Evolutionary conservation across 129 eudicot genomes (phyloP), one percentile per base, ranked within the genome.

Genomic region (Sambucus nigra): DNA sequence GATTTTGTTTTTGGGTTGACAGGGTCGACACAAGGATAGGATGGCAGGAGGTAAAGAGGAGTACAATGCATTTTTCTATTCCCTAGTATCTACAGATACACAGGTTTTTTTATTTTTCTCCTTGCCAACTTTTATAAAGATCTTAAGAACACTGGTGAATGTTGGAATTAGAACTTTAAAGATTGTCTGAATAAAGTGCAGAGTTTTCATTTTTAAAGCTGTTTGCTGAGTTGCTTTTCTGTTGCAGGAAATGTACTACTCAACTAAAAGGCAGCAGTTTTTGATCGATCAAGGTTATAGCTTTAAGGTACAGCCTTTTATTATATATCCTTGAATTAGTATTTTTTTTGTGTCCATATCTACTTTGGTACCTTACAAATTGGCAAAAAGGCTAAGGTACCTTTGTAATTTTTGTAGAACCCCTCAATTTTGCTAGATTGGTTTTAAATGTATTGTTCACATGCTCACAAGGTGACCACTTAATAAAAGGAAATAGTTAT

Each of bases 1-100:
- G 49, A 49, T 50, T 58, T 51, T 48, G n/a, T 19, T 19, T 60
- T n/a, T n/a, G n/a, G 18, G 67, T 72, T 62, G 47, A 53, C 70
- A 92, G 99, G 99, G 99, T 42, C 79, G 81, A 54, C 89, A 70
- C 56, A 89, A 92, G 61, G 99, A 92, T 71, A 73, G 99, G 57
- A 69, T 92, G 84, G 87, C 94, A 2, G 99, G 99, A 45, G 99
- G 99, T 54, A 92, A 92, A 70, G 99, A 92, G 71, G 99, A 92
- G 76, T 92, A 92, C 55, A 92, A 92, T 64, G 99, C 99, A 20
- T 92, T 92, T 63, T 92, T 92, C 74, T 86, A 92, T 74, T 92
- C 99, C 53, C 75, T 92, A 38, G 99, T 92, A 47, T 92, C 96
- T 26, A 92, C 99, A n/a, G 99, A 92, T 79, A 92, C 99, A 28